Evolutionary conservation across 768 basidiomycete species (phyloP), one percentile per base, ranked within the genome.

Genomic region (Lactarius evosmus): DNA sequence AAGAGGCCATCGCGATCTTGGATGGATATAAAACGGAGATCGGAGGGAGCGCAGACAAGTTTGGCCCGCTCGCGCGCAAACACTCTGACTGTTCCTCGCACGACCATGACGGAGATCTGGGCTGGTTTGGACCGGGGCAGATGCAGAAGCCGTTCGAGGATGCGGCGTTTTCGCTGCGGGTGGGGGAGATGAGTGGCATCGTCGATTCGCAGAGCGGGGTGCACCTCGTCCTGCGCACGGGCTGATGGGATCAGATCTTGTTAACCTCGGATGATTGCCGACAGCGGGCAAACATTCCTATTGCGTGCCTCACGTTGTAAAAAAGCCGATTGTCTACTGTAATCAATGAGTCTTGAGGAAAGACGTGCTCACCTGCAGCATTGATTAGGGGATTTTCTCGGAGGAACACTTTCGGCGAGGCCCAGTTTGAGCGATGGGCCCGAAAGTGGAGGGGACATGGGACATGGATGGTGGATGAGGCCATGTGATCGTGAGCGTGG

Each of bases 101-200:
- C 71, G 74, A 81, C 25, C 81, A 89, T 66, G 82, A 80, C 3
- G 97, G 97, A 1, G 95, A 99, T 75, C 83, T 99, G 7, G 93
- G 97, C 0, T 80, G 80, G 79, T 99, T 99, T 71, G 83, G 82
- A 1, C 84, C 75, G 19, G 90, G 88, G 0, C 89, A 92, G 78
- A 99, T 99, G 97, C 97, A 99, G 77, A 94, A 92, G 76, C 88
- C 93, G 38, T 99, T 99, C 71, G 95, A 98, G 76, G 93, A 95
- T 33, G 90, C 92, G 34, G 79, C 91, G 12, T 95, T 82, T 74
- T 83, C 76, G 2, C 79, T 95, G 66, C 72, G 85, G 54, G 82
- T 88, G 25, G 91, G 87, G 8, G 75, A 90, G 76, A 87, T 95
- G 72, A 93, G 91, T 74, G 88, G 85, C 32, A 77, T 94, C 52